These are phyloP conservation scores for Amesomyces nigricolor DNA, from an alignment of 2,329 filamentous ascomycete genomes.

Conservation along the genomic window DNA sequence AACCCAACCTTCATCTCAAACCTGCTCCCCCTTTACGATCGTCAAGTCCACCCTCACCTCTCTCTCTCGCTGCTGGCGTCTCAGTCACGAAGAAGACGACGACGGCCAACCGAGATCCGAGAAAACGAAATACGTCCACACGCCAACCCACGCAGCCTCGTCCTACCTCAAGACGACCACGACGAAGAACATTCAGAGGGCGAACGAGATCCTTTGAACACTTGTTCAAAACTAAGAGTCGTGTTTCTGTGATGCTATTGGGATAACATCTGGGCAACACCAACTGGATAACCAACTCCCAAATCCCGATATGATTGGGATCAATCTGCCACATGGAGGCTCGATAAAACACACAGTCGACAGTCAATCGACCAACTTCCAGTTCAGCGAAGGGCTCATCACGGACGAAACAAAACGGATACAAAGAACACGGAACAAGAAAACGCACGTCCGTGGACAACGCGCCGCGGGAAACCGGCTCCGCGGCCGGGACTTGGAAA, in stretches of 20 bases:
- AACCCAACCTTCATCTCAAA: background rate
- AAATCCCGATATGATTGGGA: too few relatives aligned
- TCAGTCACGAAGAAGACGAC: background rate
- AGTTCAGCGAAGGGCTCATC: too few relatives aligned
- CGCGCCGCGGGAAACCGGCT: background rate
- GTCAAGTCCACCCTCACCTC: slow-evolving; percentile 14
- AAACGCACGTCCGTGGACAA: too few relatives aligned
- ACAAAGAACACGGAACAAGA: background rate
- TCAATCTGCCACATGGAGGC: background rate
- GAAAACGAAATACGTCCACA: slow-evolving; percentile 27
- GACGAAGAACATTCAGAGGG: slow-evolving; percentile 17
- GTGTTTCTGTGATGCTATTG: too few relatives aligned
- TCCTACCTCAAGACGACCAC: slow-evolving; percentile 41
- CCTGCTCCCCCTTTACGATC: slow-evolving; percentile 14
- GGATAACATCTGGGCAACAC: background rate
- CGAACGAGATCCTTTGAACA: background rate
- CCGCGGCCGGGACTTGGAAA: too few relatives aligned
- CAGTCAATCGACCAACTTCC: background rate
- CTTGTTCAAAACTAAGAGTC: too few relatives aligned
- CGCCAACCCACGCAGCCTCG: slow-evolving; percentile 38
- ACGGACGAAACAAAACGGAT: background rate
- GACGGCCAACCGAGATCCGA: background rate
- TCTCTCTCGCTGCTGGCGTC: slow-evolving; percentile 17
- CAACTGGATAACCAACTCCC: too few relatives aligned
- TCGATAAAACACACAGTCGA: background rate